Conservation (phyloP, 1,139 yeast genomes). For the Blastobotrys niveus region DNA sequence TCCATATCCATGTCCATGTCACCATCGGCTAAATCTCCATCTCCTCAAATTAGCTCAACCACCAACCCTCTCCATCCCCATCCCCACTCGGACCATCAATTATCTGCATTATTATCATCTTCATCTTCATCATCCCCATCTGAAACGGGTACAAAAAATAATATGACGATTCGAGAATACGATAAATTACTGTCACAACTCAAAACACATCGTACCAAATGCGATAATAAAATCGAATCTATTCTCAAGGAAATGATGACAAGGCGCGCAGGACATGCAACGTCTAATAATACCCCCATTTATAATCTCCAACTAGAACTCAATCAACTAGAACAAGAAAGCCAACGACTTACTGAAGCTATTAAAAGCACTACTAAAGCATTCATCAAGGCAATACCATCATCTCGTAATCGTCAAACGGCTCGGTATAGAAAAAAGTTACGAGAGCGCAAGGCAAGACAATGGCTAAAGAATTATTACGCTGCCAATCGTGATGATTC, state of each 20-base stretch:
- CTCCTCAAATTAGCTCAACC: too few species aligned
- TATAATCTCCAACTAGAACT: constrained; percentile 8
- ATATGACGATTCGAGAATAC: background rate
- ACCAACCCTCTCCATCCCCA: too few species aligned
- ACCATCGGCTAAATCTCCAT: too few species aligned
- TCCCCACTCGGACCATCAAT: too few species aligned
- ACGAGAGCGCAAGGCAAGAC: constrained; percentile 2
- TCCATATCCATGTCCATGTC: too few species aligned
- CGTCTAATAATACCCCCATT: constrained; percentile 7
- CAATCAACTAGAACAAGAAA: constrained; percentile 4
- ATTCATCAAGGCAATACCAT: too few species aligned
- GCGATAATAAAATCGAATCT: constrained; percentile 1
- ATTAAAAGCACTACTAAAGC: too few species aligned
- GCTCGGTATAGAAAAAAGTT: too few species aligned
- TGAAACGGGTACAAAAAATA: background rate
- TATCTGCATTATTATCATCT: too few species aligned
- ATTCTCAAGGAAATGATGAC: constrained; percentile 12
- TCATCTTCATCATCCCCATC: too few species aligned
- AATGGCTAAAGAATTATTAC: constrained; percentile 5
- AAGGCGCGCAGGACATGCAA: constrained; percentile 11
- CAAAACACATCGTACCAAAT: background rate
- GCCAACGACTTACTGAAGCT: background rate
- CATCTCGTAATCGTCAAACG: background rate
- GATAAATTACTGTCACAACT: background rate
- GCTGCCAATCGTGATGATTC: constrained; percentile 7